Conservation (phyloP, 805 yeast species). For the Candida vartiovaarae region DNA sequence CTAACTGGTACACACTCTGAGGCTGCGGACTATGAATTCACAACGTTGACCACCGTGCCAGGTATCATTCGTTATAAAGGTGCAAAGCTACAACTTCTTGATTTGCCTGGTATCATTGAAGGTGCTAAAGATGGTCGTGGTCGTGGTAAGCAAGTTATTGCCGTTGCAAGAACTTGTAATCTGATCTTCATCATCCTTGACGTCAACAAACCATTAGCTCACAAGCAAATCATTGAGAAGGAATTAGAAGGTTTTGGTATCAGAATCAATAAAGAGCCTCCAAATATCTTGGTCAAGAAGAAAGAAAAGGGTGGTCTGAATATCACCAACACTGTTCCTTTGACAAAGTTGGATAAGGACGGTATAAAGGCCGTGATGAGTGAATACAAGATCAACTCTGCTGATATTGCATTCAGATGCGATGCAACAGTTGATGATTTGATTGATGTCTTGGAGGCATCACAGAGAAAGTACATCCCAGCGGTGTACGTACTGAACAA, state of each 20-base stretch:
- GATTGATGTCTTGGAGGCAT: constrained; percentile 88
- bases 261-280: constrained; percentile 84
- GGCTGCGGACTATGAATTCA: constrained; percentile 97
- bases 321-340: constrained; percentile 87
- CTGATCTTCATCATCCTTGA: constrained; percentile 89
- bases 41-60: constrained; percentile 95
- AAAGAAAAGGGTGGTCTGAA: constrained; percentile 96
- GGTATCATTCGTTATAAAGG: constrained; percentile 95
- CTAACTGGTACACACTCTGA: constrained; percentile 95
- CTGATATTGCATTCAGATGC: constrained; percentile 93
- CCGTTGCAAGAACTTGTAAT: constrained; percentile 97
- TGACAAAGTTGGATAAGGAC: constrained; percentile 86
- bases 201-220: constrained; percentile 92
- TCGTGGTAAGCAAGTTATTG: constrained; percentile 94
- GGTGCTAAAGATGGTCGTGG: constrained; percentile 92
- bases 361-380: constrained; percentile 94
- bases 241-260: constrained; percentile 98
- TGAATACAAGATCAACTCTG: constrained; percentile 91
- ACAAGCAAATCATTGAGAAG: constrained; percentile 87
- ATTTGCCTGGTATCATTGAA: constrained; percentile 84
- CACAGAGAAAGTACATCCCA: constrained; percentile 88
- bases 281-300: constrained; percentile 84
- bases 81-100: constrained; percentile 94
- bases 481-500: constrained; percentile 93
- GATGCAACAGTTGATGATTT: constrained; percentile 97